A percentile compares a stretch with the other conserved stretches of the same genome.
Conservation (phyloP, 2,329 filamentous ascomycete genomes). For the Calonectria pseudoturangicola region DNA sequence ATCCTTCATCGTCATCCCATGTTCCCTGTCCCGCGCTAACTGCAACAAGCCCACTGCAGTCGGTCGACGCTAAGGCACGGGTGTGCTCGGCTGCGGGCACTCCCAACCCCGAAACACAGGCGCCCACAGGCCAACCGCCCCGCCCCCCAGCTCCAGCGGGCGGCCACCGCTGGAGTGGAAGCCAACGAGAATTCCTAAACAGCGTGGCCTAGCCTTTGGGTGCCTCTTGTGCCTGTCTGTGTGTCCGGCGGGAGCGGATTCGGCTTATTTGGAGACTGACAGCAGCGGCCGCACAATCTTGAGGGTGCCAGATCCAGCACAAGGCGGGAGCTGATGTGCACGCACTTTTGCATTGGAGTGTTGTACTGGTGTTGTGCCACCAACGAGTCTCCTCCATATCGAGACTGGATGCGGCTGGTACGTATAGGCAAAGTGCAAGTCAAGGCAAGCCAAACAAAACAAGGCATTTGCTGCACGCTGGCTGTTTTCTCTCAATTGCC, state of each 20-base stretch:
- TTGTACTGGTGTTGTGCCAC: conserved; percentile 24
- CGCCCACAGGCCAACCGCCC: conserved; percentile 45
- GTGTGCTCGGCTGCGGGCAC: conserved; percentile 51
- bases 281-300: conserved; percentile 36
- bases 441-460: conserved; percentile 16
- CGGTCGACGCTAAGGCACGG: conserved; percentile 51
- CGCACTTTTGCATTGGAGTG: conserved; percentile 18
- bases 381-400: conserved; percentile 10
- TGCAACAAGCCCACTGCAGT: conserved; percentile 37
- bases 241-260: conserved; percentile 41
- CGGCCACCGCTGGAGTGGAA: conserved; percentile 45
- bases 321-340: conserved; percentile 7
- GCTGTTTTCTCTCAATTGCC: conserved; percentile 18
- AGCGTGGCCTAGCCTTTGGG: conserved; percentile 35
- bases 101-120: conserved; percentile 53
- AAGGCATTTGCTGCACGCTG: conserved; percentile 15
- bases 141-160: conserved; percentile 36
- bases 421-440: neutral
- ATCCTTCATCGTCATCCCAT: conserved; percentile 39
- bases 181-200: conserved; percentile 45
- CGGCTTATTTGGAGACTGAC: conserved; percentile 39
- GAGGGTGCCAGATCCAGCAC: conserved; percentile 16
- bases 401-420: conserved; percentile 3
- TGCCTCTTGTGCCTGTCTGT: conserved; percentile 28
- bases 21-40: conserved; percentile 51